phyloP scores from a whole-genome alignment of 2,329 filamentous ascomycete genomes.

The Aspergillus persii region DNA sequence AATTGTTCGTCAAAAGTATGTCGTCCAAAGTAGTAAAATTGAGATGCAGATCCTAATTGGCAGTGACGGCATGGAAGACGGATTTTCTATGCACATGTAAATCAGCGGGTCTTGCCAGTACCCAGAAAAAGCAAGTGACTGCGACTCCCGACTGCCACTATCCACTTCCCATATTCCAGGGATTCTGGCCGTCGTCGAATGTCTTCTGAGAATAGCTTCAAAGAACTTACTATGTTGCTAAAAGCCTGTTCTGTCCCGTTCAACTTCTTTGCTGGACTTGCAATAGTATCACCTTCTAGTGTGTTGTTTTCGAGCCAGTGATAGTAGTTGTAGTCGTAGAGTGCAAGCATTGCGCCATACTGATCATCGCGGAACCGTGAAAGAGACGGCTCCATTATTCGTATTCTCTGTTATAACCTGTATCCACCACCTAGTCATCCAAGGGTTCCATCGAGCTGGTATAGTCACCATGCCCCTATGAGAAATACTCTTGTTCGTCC shows the following conservation, averaged over 20 bases:
- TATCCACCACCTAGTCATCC: constrained; percentile 7
- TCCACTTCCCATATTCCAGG: neutral
- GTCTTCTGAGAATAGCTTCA: neutral
- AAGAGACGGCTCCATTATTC: neutral
- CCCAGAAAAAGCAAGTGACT: neutral
- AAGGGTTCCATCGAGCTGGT: constrained; percentile 1
- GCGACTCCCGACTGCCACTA: neutral
- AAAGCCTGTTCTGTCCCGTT: neutral
- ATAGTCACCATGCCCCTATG: neutral
- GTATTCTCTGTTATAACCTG: neutral
- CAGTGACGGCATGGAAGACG: constrained; percentile 1
- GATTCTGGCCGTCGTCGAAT: neutral
- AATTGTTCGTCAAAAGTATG: neutral
- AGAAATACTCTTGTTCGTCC: neutral
- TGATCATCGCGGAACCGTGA: neutral
- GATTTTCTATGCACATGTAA: constrained; percentile 1
- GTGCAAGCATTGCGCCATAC: neutral
- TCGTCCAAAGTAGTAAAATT: constrained; percentile 2
- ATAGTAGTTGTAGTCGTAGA: neutral
- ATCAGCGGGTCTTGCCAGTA: neutral
- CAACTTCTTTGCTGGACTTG: neutral
- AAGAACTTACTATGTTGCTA: neutral
- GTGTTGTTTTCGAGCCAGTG: neutral
- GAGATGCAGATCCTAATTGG: constrained; percentile 11
- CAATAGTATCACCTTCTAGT: neutral